A percentile compares a stretch with the other conserved stretches of the same genome.
These are phyloP conservation scores for Diaporthe caulivora DNA, from an alignment of 2,329 filamentous ascomycete genomes.

Conservation along the genomic window DNA sequence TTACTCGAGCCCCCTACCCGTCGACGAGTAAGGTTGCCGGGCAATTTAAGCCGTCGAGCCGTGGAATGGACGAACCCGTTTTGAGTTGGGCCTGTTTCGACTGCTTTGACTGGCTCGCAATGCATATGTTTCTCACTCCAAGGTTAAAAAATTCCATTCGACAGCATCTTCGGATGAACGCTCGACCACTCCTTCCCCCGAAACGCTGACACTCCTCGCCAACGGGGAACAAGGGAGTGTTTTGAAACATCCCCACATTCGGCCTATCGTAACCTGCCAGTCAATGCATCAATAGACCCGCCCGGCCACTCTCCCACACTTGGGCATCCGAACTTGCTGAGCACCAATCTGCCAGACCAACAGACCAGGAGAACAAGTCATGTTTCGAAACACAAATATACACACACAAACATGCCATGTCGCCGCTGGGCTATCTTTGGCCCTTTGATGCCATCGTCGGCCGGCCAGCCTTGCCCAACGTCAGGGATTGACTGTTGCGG, in stretches of 20 bases:
- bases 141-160: constrained; percentile 11
- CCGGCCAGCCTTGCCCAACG: background rate
- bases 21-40: background rate
- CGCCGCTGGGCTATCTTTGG: background rate
- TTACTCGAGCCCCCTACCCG: too few species aligned
- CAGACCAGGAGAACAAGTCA: constrained; percentile 5
- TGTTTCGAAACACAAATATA: constrained; percentile 26
- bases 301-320: background rate
- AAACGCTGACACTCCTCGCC: constrained; percentile 8
- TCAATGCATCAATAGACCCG: constrained; percentile 8
- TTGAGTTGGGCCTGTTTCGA: constrained; percentile 21
- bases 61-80: constrained; percentile 20
- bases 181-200: constrained; percentile 8
- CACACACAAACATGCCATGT: background rate
- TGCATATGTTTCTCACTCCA: constrained; percentile 11
- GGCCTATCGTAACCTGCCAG: constrained; percentile 26
- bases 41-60: constrained; percentile 7
- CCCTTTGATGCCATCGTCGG: background rate
- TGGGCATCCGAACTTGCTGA: constrained; percentile 9
- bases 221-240: constrained; percentile 22
- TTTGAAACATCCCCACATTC: constrained; percentile 26
- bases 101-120: constrained; percentile 21
- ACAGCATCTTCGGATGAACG: constrained; percentile 30
- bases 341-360: background rate
- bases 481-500: background rate